A percentile compares a stretch with the other conserved stretches of the same genome.
These are phyloP conservation scores for Aquilaria agallochum DNA, from an alignment of 441 rosid genomes.

Conservation along the genomic window DNA sequence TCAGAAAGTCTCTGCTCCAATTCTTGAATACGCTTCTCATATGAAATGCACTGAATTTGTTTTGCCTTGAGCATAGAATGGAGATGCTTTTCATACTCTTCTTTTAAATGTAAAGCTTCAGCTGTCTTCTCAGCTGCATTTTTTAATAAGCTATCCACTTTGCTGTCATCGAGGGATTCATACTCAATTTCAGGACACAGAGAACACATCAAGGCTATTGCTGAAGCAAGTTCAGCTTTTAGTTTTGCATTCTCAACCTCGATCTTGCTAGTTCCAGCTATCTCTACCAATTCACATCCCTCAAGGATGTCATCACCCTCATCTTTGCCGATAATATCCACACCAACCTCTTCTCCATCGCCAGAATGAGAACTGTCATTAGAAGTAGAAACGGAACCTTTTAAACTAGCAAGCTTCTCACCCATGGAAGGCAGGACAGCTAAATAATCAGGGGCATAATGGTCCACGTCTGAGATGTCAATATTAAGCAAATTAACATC, in stretches of 20 bases:
- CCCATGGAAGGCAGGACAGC: slow-evolving; percentile 44
- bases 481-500: slow-evolving; percentile 79
- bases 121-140: slow-evolving; percentile 81
- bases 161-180: slow-evolving; percentile 63
- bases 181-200: slow-evolving; percentile 62
- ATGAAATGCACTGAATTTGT: slow-evolving; percentile 72
- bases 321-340: slow-evolving; percentile 43
- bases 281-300: slow-evolving; percentile 67
- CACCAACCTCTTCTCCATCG: slow-evolving; percentile 47
- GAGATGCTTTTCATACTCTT: slow-evolving; percentile 74
- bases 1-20: slow-evolving; percentile 84
- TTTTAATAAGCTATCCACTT: slow-evolving; percentile 54
- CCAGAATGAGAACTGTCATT: slow-evolving; percentile 62
- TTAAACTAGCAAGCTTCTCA: slow-evolving; percentile 48
- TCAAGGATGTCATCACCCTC: slow-evolving; percentile 52
- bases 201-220: slow-evolving; percentile 76
- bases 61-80: slow-evolving; percentile 70
- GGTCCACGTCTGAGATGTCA: slow-evolving; percentile 74
- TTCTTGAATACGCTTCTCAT: slow-evolving; percentile 94
- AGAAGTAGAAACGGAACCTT: slow-evolving; percentile 59
- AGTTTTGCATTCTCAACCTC: slow-evolving; percentile 98
- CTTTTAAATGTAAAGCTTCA: slow-evolving; percentile 86
- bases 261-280: slow-evolving; percentile 95
- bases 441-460: slow-evolving; percentile 86
- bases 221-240: slow-evolving; percentile 99